These are phyloP conservation scores for Rhizophora apiculata DNA, from an alignment of 345 rosid species.

Conservation along the genomic window DNA sequence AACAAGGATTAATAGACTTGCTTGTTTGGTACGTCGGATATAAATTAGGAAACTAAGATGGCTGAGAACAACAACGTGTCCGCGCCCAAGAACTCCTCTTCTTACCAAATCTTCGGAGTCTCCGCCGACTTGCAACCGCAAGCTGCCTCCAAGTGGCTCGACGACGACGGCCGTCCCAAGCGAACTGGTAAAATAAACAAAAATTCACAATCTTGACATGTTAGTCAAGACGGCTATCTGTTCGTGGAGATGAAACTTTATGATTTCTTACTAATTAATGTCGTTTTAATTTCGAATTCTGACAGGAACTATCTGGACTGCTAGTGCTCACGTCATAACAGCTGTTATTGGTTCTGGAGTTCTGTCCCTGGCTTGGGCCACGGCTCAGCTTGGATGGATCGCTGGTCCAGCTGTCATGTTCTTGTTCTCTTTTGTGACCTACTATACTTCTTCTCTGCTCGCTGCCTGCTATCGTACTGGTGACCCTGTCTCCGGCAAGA, in stretches of 20 bases:
- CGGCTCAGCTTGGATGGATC: slow-evolving; percentile 64
- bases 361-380: slow-evolving; percentile 59
- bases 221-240: not conserved
- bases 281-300: not conserved
- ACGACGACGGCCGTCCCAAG: slow-evolving; percentile 67
- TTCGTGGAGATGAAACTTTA: not conserved
- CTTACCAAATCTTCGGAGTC: slow-evolving; percentile 1
- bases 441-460: slow-evolving; percentile 52
- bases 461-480: slow-evolving; percentile 58
- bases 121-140: slow-evolving; percentile 36
- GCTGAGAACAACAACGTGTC: not conserved
- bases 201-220: not conserved
- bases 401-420: slow-evolving; percentile 54
- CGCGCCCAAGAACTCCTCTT: not conserved
- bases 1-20: too few species aligned
- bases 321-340: slow-evolving; percentile 67
- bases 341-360: slow-evolving; percentile 77
- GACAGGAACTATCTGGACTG: slow-evolving; percentile 56
- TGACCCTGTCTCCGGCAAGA: slow-evolving; percentile 44
- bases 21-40: too few species aligned
- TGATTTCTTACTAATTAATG: not conserved
- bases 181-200: slow-evolving; percentile 49
- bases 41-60: not conserved
- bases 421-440: slow-evolving; percentile 58
- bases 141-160: slow-evolving; percentile 53